Evolutionary conservation across 208 protist genomes (phyloP), one percentile per base, ranked within the genome.

Genomic region (Wallacemonas sp.): DNA sequence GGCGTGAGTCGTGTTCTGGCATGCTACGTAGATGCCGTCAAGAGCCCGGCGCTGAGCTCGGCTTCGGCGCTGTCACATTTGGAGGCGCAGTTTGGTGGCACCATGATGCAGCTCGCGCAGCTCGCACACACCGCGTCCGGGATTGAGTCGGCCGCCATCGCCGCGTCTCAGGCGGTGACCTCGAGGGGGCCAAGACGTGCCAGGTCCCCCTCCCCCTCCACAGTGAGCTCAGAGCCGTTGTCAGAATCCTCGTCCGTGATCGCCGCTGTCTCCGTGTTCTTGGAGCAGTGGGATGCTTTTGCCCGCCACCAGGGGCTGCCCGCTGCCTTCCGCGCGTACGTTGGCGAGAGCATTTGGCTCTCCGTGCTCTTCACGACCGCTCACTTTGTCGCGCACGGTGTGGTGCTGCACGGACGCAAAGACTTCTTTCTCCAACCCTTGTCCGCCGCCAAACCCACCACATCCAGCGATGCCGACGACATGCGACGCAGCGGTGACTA

Each of bases 311-410:
- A 70, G 22, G 84, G 90, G 30, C 77, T 96, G 27, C 79, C 87
- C 11, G 59, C 62, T 15, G 49, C 45, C 0, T 90, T 93, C 66
- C 84, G 90, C 1, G 55, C 58, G 24, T 59, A 65, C 21, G 53
- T 96, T 12, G 90, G 90, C n/a, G 84, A 90, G 46, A 67, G 72
- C 41, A 81, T 96, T 56, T 93, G 87, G 79, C 72, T 86, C 17
- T 53, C 79, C 17, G 55, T 93, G 31, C 75, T 96, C 19, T 91
- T 88, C 79, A 85, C 78, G n/a, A 88, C 78, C 34, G 90, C 82
- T 9, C 90, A 96, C 62, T 96, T 88, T 62, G 65, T 93, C 44
- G 84, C 90, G 4, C 90, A 96, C 69, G 90, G 90, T 34, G 87
- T 91, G 24, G 86, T 96, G 30, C 67, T 96, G 55, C 81, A 93